Conservation (phyloP, 2,329 filamentous ascomycete species). For the Xylariales sp. region DNA sequence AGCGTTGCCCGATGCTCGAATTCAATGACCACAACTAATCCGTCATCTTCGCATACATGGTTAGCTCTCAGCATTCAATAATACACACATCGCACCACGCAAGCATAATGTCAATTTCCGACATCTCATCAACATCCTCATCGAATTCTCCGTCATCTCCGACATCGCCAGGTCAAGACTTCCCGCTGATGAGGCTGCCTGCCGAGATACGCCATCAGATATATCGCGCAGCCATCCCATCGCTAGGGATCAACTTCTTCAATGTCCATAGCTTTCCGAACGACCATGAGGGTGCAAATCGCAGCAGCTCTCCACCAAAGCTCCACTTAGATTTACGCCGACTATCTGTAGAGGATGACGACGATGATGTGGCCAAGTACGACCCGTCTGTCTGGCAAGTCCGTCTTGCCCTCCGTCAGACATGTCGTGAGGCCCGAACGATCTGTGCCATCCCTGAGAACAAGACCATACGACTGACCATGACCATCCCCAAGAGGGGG, state of each 20-base stretch:
- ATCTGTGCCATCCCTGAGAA: conserved; percentile 17
- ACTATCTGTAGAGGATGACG: conserved; percentile 20
- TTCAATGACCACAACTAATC: too few relatives aligned
- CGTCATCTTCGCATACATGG: too few relatives aligned
- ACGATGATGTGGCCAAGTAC: conserved; percentile 21
- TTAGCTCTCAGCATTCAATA: too few relatives aligned
- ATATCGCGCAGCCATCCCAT: conserved; percentile 20
- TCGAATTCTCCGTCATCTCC: conserved; percentile 11
- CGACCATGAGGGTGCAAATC: conserved; percentile 22
- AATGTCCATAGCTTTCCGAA: conserved; percentile 29
- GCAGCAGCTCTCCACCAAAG: conserved; percentile 24
- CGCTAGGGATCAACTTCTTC: conserved; percentile 29
- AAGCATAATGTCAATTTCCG: too few relatives aligned
- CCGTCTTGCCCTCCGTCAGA: conserved; percentile 16
- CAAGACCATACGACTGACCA: conserved; percentile 15
- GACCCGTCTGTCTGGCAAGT: conserved; percentile 27
- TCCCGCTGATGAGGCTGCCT: conserved; percentile 23
- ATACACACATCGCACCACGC: too few relatives aligned
- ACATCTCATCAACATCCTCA: too few relatives aligned
- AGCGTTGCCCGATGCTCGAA: too few relatives aligned
- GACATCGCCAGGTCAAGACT: too few relatives aligned
- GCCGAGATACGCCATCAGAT: conserved; percentile 26
- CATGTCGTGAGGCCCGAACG: conserved; percentile 24
- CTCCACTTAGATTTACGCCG: conserved; percentile 27
- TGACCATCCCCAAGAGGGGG: conserved; percentile 24